These are phyloP conservation scores for Leccinum ochraceum DNA, from an alignment of 768 basidiomycete species.

Conservation along the genomic window DNA sequence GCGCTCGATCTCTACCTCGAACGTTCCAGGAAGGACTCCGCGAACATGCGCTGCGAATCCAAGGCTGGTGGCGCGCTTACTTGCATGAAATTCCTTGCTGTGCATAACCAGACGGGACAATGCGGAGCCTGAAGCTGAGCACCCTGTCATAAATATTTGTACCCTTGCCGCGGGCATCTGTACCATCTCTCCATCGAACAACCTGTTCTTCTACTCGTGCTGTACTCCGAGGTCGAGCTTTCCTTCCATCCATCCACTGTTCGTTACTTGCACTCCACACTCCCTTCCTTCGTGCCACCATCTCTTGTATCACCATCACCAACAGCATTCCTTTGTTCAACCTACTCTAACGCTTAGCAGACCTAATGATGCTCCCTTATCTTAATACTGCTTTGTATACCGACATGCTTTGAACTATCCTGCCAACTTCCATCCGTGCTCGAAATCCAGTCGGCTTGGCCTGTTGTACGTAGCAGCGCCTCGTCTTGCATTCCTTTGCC, in stretches of 20 bases:
- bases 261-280: background rate
- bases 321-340: constrained; percentile 13
- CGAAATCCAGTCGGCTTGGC: background rate
- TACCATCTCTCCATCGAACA: constrained; percentile 8
- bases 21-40: background rate
- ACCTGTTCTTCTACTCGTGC: constrained; percentile 13
- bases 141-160: background rate
- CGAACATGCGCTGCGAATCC: constrained; percentile 11
- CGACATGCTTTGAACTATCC: constrained; percentile 1
- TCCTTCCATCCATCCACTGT: background rate
- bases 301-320: constrained; percentile 11
- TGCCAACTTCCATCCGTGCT: constrained; percentile 1
- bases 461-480: background rate
- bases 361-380: background rate
- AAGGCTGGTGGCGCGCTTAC: constrained; percentile 39
- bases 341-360: constrained; percentile 3
- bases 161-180: constrained; percentile 4
- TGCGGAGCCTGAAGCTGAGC: constrained; percentile 16
- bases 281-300: constrained; percentile 1
- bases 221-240: constrained; percentile 11
- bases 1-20: constrained; percentile 11
- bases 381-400: constrained; percentile 1
- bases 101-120: constrained; percentile 37
- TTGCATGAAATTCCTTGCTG: constrained; percentile 50
- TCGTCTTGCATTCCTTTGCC: background rate